Evolutionary conservation across 495 filamentous ascomycete species (phyloP).

Genomic region (Tuber melanosporum): DNA sequence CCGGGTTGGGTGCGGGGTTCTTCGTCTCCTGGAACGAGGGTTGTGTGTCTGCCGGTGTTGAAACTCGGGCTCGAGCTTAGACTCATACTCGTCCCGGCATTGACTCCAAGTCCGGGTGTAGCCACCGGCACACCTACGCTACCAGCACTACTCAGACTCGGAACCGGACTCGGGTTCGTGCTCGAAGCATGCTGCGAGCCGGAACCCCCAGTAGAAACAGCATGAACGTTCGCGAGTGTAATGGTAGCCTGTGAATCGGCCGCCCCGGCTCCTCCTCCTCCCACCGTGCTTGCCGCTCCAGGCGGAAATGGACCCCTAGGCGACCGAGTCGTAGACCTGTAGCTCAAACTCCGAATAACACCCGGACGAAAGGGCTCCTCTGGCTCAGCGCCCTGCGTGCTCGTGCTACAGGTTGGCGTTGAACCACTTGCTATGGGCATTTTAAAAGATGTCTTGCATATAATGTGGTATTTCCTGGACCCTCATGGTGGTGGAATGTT

Average conservation of each 20-base stretch:
- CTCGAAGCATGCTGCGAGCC: neutral
- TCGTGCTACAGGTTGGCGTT: constrained; percentile 25
- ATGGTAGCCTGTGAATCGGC: constrained; percentile 19
- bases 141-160: neutral
- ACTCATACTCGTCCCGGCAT: neutral
- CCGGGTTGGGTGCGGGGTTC: neutral
- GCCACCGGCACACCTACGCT: neutral
- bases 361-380: constrained; percentile 18
- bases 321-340: constrained; percentile 13
- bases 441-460: neutral
- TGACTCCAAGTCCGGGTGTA: neutral
- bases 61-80: neutral
- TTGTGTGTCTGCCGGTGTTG: neutral
- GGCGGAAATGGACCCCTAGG: constrained; percentile 21
- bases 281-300: neutral
- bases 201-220: neutral
- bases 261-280: neutral
- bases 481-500: neutral
- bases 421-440: constrained; percentile 32
- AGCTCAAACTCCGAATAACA: constrained; percentile 18
- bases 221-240: constrained; percentile 12
- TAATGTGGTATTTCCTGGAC: neutral
- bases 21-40: neutral
- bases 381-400: constrained; percentile 18
- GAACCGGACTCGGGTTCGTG: neutral